phyloP scores from a whole-genome alignment of 352 stramenopile species.

The Phytophthora multivora region DNA sequence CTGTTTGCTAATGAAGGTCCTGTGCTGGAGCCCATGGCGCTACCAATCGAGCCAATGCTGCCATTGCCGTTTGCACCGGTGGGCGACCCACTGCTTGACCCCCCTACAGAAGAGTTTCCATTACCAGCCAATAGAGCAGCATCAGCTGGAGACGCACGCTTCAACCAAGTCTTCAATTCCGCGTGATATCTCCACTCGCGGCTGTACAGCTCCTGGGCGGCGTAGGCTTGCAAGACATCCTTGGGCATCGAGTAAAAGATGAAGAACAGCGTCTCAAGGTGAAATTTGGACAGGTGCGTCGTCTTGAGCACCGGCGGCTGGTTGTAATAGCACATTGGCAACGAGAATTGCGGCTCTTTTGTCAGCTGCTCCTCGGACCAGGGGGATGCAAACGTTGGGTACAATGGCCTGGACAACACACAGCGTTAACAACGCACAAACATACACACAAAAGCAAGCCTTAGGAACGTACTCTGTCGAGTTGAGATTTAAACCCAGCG shows the following conservation, averaged over 20 bases:
- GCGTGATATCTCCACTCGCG: conserved; percentile 98
- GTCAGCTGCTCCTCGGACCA: conserved; percentile 75
- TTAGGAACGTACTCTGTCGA: conserved; percentile 65
- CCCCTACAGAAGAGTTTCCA: conserved; percentile 32
- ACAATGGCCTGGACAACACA: conserved; percentile 53
- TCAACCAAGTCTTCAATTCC: conserved; percentile 98
- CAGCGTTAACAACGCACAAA: not conserved
- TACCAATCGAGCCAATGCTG: conserved; percentile 76
- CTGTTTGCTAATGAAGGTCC: conserved; percentile 38
- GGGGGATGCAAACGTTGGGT: conserved; percentile 83
- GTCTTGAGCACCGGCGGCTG: conserved; percentile 97
- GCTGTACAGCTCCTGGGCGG: conserved; percentile 89
- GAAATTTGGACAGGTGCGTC: conserved; percentile 97
- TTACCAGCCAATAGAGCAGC: conserved; percentile 54
- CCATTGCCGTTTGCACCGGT: conserved; percentile 32
- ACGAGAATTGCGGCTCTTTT: conserved; percentile 84
- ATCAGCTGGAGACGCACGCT: conserved; percentile 74
- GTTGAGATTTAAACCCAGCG: conserved; percentile 86
- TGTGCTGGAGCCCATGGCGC: conserved; percentile 41
- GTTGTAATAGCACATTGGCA: conserved; percentile 90
- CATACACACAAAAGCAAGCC: too few species aligned
- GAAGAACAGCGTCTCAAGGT: conserved; percentile 99
- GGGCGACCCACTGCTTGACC: conserved; percentile 33
- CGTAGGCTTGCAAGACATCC: conserved; percentile 95
- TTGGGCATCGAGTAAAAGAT: conserved; percentile 99